phyloP scores from a whole-genome alignment of 768 basidiomycete species.

The Cubamyces lactineus region DNA sequence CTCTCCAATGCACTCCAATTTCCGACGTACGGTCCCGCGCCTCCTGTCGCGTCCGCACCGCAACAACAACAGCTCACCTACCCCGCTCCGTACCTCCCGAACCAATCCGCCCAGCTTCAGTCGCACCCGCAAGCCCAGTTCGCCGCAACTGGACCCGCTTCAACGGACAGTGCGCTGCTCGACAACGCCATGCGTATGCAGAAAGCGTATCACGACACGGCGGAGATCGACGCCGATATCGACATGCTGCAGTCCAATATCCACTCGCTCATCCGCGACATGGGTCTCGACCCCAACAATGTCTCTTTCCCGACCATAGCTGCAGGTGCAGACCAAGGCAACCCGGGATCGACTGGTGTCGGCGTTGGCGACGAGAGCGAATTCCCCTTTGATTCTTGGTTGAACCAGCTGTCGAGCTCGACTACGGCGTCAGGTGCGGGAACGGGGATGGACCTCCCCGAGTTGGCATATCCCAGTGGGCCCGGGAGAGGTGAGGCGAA shows the following conservation, averaged over 20 bases:
- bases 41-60: conserved; percentile 7
- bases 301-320: conserved; percentile 9
- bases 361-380: background rate
- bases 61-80: conserved; percentile 33
- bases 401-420: conserved; percentile 6
- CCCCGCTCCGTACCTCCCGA: conserved; percentile 30
- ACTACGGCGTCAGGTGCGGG: background rate
- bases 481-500: conserved; percentile 32
- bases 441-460: background rate
- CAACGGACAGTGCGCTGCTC: conserved; percentile 29
- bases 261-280: conserved; percentile 68
- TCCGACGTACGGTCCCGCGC: conserved; percentile 10
- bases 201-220: conserved; percentile 58
- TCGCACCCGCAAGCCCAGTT: conserved; percentile 26
- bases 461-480: conserved; percentile 20
- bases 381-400: conserved; percentile 18
- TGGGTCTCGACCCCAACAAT: conserved; percentile 61
- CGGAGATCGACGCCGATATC: conserved; percentile 74
- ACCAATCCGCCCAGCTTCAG: conserved; percentile 29
- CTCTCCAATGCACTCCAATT: conserved; percentile 1
- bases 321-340: background rate
- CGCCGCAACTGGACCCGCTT: background rate
- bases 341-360: background rate
- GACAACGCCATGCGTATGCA: conserved; percentile 49
- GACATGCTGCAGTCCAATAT: conserved; percentile 69